Base-by-base conservation (phyloP, 306 rosid species). In the Rosa rugosa region DNA sequence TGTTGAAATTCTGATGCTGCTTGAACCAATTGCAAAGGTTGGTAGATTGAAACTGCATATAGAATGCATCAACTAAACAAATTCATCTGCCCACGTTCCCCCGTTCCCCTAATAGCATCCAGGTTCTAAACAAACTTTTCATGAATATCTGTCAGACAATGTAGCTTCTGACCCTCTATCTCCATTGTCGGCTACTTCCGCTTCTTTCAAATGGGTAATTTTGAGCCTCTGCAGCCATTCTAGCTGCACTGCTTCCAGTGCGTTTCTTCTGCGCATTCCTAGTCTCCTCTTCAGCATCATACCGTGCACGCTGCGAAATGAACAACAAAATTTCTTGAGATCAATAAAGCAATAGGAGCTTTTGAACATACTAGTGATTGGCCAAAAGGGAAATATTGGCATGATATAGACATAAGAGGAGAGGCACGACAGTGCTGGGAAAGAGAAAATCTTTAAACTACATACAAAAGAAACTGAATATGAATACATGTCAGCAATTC, bases 271-370 rank as follows among this genome's bases (percentile, higher is more conserved):
- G 94, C 56, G 87, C 85, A 81, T 85, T 91, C 79, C 98, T 91
- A 90, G 87, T 82, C 85, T 93, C 97, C 85, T 93, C 99, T 82
- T 95, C 99, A 11, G 88, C 90, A 64, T 93, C 97, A 62, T 95
- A 95, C 72, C 87, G 91, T 34, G 92, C 77, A 51, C 96, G 91
- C 99, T 95, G 89, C 85, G 84, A 49, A 69, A 80, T 59, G n/a
- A 41, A 56, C 41, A 65, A 16, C 47, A 71, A 34, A 73, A 54
- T 65, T 77, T 45, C 64, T 46, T 11, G 14, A 69, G 44, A 51
- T 54, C 17, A 18, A 11, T 56, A 74, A 41, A 72, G 18, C 36
- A 44, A 68, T 12, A n/a, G 9, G 6, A 69, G 36, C 53, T 17
- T 67, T 41, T 42, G 51, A 22, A 22, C 7, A 69, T 20, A 22